phyloP scores from a whole-genome alignment of 2,329 filamentous ascomycete genomes.

The Coniochaeta pulveracea region DNA sequence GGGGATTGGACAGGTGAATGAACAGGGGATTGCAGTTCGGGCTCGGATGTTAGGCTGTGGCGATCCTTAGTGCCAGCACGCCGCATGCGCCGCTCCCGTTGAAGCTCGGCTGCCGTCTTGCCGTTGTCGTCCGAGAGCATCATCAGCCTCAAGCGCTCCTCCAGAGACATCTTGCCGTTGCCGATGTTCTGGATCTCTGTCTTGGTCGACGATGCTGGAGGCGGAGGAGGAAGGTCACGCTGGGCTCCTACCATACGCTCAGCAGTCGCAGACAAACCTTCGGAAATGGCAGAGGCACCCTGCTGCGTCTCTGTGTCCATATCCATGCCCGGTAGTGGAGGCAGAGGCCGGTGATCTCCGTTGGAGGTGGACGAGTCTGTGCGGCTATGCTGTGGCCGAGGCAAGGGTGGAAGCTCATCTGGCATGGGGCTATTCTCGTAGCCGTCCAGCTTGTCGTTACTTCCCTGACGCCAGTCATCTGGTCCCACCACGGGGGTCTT shows the following conservation, averaged over 20 bases:
- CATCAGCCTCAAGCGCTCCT: constrained; percentile 80
- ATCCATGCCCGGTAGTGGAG: constrained; percentile 64
- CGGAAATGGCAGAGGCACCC: constrained; percentile 43
- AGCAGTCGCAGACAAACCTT: constrained; percentile 56
- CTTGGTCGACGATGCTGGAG: constrained; percentile 59
- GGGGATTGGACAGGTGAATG: background rate
- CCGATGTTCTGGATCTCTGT: constrained; percentile 68
- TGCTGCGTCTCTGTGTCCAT: constrained; percentile 24
- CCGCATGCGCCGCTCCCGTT: constrained; percentile 58
- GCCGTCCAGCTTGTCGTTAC: constrained; percentile 48
- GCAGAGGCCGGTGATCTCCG: constrained; percentile 72
- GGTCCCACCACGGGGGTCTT: constrained; percentile 97
- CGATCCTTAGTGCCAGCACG: constrained; percentile 44
- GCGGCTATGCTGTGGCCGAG: constrained; percentile 46
- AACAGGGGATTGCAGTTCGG: constrained; percentile 13
- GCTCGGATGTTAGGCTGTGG: constrained; percentile 31
- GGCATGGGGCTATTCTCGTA: constrained; percentile 64
- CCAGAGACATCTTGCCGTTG: constrained; percentile 67
- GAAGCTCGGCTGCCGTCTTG: constrained; percentile 51
- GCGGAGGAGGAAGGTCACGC: constrained; percentile 62
- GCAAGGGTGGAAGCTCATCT: constrained; percentile 31
- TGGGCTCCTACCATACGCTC: constrained; percentile 59
- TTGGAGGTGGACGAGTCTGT: constrained; percentile 69
- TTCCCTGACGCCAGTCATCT: constrained; percentile 71
- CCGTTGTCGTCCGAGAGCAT: constrained; percentile 66